phyloP scores from a whole-genome alignment of 768 basidiomycete species.

The Grammothele lineata region DNA sequence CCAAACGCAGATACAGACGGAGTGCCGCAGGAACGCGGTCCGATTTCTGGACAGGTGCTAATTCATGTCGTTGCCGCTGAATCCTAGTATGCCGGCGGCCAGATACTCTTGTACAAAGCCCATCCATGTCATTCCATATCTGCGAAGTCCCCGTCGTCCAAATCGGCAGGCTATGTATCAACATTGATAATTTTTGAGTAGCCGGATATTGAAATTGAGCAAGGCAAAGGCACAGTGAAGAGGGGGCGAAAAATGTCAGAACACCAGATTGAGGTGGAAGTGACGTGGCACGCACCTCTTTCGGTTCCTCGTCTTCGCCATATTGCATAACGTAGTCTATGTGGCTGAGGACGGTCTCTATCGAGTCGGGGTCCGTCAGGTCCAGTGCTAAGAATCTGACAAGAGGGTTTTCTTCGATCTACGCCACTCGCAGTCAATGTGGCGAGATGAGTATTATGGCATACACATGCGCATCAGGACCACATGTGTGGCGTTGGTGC shows the following conservation, averaged over 20 bases:
- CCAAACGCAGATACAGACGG: no score
- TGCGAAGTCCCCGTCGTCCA: slow-evolving; percentile 90
- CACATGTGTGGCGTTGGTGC: no score
- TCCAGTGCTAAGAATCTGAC: slow-evolving; percentile 97
- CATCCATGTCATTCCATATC: slow-evolving; percentile 50
- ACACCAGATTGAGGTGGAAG: not conserved
- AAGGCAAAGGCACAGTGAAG: no score
- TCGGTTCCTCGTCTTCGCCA: slow-evolving; percentile 97
- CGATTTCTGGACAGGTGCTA: no score
- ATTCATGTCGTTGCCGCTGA: no score
- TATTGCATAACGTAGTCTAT: slow-evolving; percentile 99
- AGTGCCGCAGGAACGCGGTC: no score
- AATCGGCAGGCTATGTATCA: slow-evolving; percentile 89
- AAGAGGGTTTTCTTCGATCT: slow-evolving; percentile 99
- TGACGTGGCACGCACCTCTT: slow-evolving; percentile 71
- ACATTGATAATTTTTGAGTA: no score
- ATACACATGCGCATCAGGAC: not conserved
- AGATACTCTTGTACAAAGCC: no score
- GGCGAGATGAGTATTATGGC: not conserved
- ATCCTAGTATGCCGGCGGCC: no score
- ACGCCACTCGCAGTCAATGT: no score
- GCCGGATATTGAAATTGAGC: no score
- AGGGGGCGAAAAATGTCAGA: no score
- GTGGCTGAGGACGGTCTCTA: slow-evolving; percentile 89
- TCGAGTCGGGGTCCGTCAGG: slow-evolving; percentile 82